Evolutionary conservation across 2,329 filamentous ascomycete species (phyloP).

Genomic region (Sporothrix curviconia): DNA sequence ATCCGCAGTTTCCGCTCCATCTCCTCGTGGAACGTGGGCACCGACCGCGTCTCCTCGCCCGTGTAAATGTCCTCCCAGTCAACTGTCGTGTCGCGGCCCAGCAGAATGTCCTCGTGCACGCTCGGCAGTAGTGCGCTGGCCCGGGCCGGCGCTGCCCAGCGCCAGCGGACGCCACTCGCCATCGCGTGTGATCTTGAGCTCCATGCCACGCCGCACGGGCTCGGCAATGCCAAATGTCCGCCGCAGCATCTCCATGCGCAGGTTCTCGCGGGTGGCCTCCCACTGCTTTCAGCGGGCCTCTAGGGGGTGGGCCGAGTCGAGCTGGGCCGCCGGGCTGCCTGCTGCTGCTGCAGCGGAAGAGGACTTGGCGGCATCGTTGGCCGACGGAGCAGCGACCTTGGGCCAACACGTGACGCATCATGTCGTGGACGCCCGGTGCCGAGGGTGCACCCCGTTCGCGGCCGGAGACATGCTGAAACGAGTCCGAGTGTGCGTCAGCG

Average conservation of each 20-base stretch:
- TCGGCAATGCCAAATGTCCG: constrained; percentile 88
- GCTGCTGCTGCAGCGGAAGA: constrained; percentile 40
- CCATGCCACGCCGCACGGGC: constrained; percentile 88
- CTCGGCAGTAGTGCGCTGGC: constrained; percentile 38
- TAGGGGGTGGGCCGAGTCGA: constrained; percentile 77
- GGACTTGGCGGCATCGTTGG: constrained; percentile 35
- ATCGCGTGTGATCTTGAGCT: constrained; percentile 77
- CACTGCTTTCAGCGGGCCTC: constrained; percentile 84
- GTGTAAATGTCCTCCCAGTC: constrained; percentile 92
- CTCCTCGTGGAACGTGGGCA: constrained; percentile 77
- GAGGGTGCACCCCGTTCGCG: constrained; percentile 71
- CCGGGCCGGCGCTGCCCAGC: constrained; percentile 50
- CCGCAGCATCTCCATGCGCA: constrained; percentile 84
- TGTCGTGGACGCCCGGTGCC: constrained; percentile 88
- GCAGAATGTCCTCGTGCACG: constrained; percentile 85
- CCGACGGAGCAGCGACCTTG: constrained; percentile 42
- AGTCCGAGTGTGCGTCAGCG: constrained; percentile 55
- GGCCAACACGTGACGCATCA: constrained; percentile 73
- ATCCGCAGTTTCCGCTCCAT: constrained; percentile 91
- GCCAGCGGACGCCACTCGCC: constrained; percentile 73
- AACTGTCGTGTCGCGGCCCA: constrained; percentile 68
- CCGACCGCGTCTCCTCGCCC: constrained; percentile 65
- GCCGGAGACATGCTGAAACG: constrained; percentile 53
- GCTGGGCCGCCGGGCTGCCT: constrained; percentile 34
- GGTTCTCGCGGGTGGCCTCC: constrained; percentile 77